Evolutionary conservation across 305 asterid genomes (phyloP).

Genomic region (Fraxinus xanthoxyloides): DNA sequence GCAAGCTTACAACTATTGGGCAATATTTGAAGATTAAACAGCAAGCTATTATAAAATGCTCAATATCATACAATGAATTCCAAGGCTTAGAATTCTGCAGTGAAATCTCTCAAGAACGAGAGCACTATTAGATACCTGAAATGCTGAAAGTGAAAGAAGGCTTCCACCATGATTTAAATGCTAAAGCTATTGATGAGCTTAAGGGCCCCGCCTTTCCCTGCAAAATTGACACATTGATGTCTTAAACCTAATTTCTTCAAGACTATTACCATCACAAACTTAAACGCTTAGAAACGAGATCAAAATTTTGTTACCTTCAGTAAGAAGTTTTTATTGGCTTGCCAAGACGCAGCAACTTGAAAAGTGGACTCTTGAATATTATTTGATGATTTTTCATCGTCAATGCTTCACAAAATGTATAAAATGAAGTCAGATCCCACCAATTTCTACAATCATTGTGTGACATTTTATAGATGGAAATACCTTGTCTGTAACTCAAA

Average conservation of each 20-base stretch:
- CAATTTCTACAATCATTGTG: not conserved
- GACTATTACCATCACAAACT: not conserved
- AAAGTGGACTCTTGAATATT: conserved; percentile 66
- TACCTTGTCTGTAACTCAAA: conserved; percentile 89
- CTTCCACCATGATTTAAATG: conserved; percentile 97
- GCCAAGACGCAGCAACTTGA: conserved; percentile 96
- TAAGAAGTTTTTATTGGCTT: conserved; percentile 82
- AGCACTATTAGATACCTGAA: conserved; percentile 50
- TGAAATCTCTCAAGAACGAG: not conserved
- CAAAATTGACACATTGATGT: conserved; percentile 11
- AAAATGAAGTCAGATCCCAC: conserved; percentile 17
- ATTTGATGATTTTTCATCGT: conserved; percentile 46
- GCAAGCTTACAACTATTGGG: not conserved
- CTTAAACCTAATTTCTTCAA: not conserved
- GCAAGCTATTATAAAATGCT: not conserved
- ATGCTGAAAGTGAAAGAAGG: conserved; percentile 77
- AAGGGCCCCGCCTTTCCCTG: conserved; percentile 88
- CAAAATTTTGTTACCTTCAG: conserved; percentile 50
- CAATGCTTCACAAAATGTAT: conserved; percentile 45
- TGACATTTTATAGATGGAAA: conserved; percentile 3
- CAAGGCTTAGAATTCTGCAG: not conserved
- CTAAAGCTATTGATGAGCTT: conserved; percentile 77
- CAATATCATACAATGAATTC: not conserved
- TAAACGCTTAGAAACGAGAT: not conserved
- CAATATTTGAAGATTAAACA: not conserved